Conservation (phyloP, 2,329 filamentous ascomycete species). For the Penicillium sp. region DNA sequence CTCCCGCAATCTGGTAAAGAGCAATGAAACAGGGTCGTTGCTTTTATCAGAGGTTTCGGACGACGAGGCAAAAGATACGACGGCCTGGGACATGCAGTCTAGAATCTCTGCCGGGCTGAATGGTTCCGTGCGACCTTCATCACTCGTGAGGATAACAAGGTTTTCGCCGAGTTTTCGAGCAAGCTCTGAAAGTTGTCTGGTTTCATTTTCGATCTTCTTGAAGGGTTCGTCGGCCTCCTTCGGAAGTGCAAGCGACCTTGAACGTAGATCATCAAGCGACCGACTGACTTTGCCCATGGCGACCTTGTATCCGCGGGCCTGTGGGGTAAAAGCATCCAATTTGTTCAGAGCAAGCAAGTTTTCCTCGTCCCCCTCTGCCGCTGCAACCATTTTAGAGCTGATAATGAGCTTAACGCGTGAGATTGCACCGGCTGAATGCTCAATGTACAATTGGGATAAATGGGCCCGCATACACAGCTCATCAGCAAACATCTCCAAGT, state of each 20-base stretch:
- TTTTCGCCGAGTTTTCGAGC: slow-evolving; percentile 65
- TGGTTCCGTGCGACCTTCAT: slow-evolving; percentile 68
- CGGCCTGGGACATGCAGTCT: slow-evolving; percentile 51
- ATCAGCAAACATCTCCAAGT: slow-evolving; percentile 71
- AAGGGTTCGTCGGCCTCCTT: slow-evolving; percentile 67
- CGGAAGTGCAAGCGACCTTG: slow-evolving; percentile 69
- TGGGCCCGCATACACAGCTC: slow-evolving; percentile 73
- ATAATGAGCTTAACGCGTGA: slow-evolving; percentile 64
- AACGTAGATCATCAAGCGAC: slow-evolving; percentile 72
- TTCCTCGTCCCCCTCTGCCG: slow-evolving; percentile 66
- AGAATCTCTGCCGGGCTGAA: slow-evolving; percentile 67
- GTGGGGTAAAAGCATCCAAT: slow-evolving; percentile 67
- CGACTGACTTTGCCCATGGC: slow-evolving; percentile 74
- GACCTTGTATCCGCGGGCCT: slow-evolving; percentile 80
- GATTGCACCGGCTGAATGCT: slow-evolving; percentile 70
- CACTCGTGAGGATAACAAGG: slow-evolving; percentile 64
- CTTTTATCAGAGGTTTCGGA: slow-evolving; percentile 29
- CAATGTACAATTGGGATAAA: slow-evolving; percentile 76
- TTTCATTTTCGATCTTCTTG: slow-evolving; percentile 64
- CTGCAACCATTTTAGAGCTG: slow-evolving; percentile 59
- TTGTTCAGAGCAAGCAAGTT: slow-evolving; percentile 67
- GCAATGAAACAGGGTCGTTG: slow-evolving; percentile 65
- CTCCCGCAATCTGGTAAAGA: slow-evolving; percentile 64
- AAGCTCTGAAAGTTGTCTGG: slow-evolving; percentile 64
- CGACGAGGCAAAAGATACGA: slow-evolving; percentile 23